Evolutionary conservation across 345 rosid genomes (phyloP), one percentile per base, ranked within the genome.

Genomic region (Camelina neglecta): DNA sequence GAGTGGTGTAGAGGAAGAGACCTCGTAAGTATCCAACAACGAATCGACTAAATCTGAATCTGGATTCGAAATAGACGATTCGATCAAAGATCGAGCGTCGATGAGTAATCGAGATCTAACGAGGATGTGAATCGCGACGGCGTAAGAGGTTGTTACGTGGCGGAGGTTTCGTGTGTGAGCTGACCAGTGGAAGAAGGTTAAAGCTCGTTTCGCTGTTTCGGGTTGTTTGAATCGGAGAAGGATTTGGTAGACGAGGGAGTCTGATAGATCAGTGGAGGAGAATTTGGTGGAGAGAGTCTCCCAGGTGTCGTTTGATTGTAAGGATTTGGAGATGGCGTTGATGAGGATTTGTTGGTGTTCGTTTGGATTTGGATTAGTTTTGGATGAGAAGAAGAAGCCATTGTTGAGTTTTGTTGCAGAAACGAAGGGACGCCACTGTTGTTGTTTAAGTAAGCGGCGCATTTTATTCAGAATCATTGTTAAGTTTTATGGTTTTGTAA

Each of bases 151-250:
- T 45, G 81, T 62, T 13, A 68, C 85, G 35, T 88, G 98, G 21
- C 75, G 81, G 73, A 69, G 80, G 13, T 74, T 80, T n/a, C 80
- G 81, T 3, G 67, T 62, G 48, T 76, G 83, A 4, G 93, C 81
- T 2, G 96, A 85, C 96, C 96, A 93, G 67, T 89, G 86, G 81
- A 93, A 91, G 81, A 93, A 93, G 64, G 83, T 82, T 15, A 93
- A 63, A 35, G 93, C 98, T 13, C 67, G 72, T 81, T 87, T 88
- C 6, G 97, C 92, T 53, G 88, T 81, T 36, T 58, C 68, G 0
- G 93, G 97, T 8, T 85, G 83, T 72, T 86, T 87, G 77, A 93
- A 78, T 67, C 85, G 81, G 60, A 93, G 85, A 58, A 93, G 81
- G 8, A 93, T 84, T 11, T 75, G 57, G 29, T 80, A 63, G 31